Evolutionary conservation across 169 alveolate genomes (phyloP).

Genomic region (Eimeria sp.): DNA sequence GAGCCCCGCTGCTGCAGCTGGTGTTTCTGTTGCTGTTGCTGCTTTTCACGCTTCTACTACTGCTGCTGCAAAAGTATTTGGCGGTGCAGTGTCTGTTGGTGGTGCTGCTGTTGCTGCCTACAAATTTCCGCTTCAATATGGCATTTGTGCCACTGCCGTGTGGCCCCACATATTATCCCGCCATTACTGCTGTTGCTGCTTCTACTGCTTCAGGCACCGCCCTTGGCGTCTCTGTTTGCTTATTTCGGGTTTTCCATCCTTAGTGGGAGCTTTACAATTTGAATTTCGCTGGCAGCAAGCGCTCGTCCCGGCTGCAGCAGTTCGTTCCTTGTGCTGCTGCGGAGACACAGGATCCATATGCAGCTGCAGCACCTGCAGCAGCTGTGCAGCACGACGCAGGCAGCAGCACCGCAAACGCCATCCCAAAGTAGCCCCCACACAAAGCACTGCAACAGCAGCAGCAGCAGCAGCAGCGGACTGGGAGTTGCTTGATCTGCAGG

Average conservation of each 20-base stretch:
- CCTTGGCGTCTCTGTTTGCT: slow-evolving; percentile 65
- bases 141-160: background rate
- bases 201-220: slow-evolving; percentile 56
- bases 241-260: slow-evolving; percentile 55
- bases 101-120: slow-evolving; percentile 16
- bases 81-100: slow-evolving; percentile 18
- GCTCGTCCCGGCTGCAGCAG: slow-evolving; percentile 59
- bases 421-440: background rate
- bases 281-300: slow-evolving; percentile 82
- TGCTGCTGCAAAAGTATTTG: background rate
- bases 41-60: background rate
- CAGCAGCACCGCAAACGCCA: slow-evolving; percentile 2
- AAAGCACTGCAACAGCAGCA: slow-evolving; percentile 47
- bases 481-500: slow-evolving; percentile 43
- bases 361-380: slow-evolving; percentile 72
- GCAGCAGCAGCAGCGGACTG: slow-evolving; percentile 65
- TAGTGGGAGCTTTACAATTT: slow-evolving; percentile 61
- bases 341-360: slow-evolving; percentile 45
- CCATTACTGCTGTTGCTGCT: background rate
- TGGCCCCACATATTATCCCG: background rate
- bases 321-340: slow-evolving; percentile 60
- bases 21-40: slow-evolving; percentile 31
- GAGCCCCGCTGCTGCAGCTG: background rate
- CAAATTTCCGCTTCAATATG: background rate
- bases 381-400: slow-evolving; percentile 52